Percentiles rank a stretch among this genome's conserved stretches.
phyloP scores from a whole-genome alignment of 2,329 filamentous ascomycete species.

The Xylaria arbuscula region DNA sequence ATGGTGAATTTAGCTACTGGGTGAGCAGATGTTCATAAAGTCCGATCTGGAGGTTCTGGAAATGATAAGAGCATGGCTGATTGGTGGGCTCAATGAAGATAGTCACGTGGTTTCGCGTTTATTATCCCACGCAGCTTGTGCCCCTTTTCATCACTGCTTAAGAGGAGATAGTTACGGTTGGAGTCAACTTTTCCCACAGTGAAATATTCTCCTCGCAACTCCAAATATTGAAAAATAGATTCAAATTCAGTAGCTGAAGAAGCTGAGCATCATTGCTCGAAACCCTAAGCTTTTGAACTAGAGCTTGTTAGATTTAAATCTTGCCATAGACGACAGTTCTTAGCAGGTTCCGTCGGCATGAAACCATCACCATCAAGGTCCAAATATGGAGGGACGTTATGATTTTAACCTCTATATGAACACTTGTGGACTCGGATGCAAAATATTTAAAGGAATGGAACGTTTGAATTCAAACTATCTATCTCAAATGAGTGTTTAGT shows the following conservation, averaged over 20 bases:
- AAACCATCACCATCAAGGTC: no score
- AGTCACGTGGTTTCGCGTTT: conserved; percentile 29
- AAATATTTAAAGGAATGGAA: background rate
- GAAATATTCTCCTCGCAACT: no score
- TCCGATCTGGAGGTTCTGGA: conserved; percentile 21
- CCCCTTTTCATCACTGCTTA: background rate
- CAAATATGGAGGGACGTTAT: no score
- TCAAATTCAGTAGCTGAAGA: no score
- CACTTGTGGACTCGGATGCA: background rate
- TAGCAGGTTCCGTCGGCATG: no score
- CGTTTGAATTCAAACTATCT: background rate
- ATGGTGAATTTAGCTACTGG: background rate
- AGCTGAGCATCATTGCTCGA: no score
- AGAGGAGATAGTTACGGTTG: background rate
- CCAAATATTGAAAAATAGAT: no score
- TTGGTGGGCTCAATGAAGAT: background rate
- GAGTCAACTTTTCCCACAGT: no score
- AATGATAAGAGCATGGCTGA: background rate
- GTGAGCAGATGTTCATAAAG: background rate
- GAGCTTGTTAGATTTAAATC: no score
- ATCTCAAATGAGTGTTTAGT: background rate
- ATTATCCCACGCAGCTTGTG: background rate
- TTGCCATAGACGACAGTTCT: no score
- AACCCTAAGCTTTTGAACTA: no score
- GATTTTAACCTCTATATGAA: no score